phyloP scores from a whole-genome alignment of 768 basidiomycete species.

The Xerocomellus chrysenteron region DNA sequence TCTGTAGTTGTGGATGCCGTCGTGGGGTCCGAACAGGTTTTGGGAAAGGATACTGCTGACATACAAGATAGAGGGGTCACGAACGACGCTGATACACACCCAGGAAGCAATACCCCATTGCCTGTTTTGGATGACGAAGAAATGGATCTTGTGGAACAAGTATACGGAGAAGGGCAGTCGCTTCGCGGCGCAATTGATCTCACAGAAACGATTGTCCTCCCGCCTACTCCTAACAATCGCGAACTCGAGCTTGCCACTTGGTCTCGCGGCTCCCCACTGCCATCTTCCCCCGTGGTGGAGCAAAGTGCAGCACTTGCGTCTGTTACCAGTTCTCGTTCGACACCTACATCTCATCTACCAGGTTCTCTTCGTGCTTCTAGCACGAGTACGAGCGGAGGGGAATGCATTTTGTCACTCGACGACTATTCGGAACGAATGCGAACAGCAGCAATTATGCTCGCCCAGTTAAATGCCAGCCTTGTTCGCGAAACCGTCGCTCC shows the following conservation, averaged over 20 bases:
- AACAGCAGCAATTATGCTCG: conserved; percentile 97
- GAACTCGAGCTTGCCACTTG: conserved; percentile 85
- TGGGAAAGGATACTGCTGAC: conserved; percentile 30
- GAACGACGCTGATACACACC: conserved; percentile 18
- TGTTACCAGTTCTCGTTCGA: conserved; percentile 10
- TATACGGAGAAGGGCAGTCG: conserved; percentile 79
- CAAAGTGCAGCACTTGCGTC: conserved; percentile 29
- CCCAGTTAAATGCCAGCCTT: conserved; percentile 87
- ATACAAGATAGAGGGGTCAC: conserved; percentile 17
- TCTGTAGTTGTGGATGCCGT: conserved; percentile 21
- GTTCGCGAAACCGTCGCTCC: conserved; percentile 50
- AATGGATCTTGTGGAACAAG: conserved; percentile 94
- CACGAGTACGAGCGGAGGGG: conserved; percentile 2
- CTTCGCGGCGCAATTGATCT: conserved; percentile 76
- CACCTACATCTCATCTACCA: background rate
- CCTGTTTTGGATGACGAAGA: conserved; percentile 66
- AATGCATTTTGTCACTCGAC: conserved; percentile 70
- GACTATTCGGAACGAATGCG: conserved; percentile 99
- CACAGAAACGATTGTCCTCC: conserved; percentile 81
- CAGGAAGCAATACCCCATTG: conserved; percentile 19
- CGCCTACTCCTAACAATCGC: conserved; percentile 81
- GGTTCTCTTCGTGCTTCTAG: conserved; percentile 6
- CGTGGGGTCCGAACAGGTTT: conserved; percentile 32
- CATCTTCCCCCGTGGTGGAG: conserved; percentile 47
- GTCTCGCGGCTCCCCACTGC: conserved; percentile 55